Evolutionary conservation across 345 rosid genomes (phyloP).

Genomic region (Rhodamnia rubescens): DNA sequence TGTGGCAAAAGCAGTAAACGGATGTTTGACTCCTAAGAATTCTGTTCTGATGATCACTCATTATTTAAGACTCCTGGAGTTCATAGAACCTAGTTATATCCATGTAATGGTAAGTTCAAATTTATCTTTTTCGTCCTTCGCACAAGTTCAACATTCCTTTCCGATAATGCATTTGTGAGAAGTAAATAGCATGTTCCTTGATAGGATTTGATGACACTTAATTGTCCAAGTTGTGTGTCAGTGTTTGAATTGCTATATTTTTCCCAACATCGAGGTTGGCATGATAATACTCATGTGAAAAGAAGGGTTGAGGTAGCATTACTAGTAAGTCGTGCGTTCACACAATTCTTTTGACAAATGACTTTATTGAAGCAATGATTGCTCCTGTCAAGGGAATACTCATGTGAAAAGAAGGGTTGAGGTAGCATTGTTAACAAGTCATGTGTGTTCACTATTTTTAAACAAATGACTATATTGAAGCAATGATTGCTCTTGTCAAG

Average conservation of each 20-base stretch:
- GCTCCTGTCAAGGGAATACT: not conserved
- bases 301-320: not conserved
- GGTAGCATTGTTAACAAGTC: not conserved
- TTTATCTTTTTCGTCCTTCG: not conserved
- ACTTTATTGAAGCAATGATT: not conserved
- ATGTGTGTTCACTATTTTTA: not conserved
- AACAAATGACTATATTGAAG: not conserved
- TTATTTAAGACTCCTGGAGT: constrained; percentile 68
- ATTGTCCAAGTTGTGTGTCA: not conserved
- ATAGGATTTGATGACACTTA: not conserved
- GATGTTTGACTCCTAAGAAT: constrained; percentile 68
- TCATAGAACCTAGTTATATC: constrained; percentile 65
- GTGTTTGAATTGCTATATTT: not conserved
- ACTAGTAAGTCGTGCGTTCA: not conserved
- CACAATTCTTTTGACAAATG: not conserved
- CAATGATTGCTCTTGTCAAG: not conserved
- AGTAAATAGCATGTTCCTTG: not conserved
- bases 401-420: not conserved
- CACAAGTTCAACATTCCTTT: not conserved
- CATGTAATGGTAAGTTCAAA: constrained; percentile 71
- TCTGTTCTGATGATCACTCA: constrained; percentile 92
- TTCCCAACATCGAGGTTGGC: not conserved
- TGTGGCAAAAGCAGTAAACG: constrained; percentile 91
- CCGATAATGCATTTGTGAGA: not conserved
- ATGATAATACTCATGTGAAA: not conserved